phyloP scores from a whole-genome alignment of 352 stramenopile genomes.

The Pythium brachiatum region DNA sequence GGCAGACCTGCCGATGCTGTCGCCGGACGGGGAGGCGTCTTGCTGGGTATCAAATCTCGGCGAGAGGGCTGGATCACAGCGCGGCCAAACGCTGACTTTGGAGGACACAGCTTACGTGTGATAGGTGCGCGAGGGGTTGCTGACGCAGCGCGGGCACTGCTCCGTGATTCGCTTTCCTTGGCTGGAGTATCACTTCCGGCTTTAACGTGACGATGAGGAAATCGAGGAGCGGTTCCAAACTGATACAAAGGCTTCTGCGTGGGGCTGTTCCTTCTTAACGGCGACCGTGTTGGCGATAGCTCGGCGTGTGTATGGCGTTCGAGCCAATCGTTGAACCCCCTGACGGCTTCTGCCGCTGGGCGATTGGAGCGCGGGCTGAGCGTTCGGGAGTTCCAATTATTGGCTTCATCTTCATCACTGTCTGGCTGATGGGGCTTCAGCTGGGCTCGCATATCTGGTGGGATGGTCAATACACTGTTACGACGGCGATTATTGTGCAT shows the following conservation, averaged over 20 bases:
- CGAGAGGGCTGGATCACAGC: not conserved
- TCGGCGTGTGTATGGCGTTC: constrained; percentile 15
- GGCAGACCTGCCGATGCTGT: not conserved
- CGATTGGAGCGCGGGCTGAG: not conserved
- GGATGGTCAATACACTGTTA: constrained; percentile 7
- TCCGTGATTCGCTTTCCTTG: constrained; percentile 1
- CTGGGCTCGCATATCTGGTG: constrained; percentile 2
- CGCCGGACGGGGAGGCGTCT: not conserved
- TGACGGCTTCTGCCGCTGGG: constrained; percentile 24
- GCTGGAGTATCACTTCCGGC: not conserved
- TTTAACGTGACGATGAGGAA: not conserved
- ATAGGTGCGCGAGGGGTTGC: not conserved
- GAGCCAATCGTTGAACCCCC: constrained; percentile 43
- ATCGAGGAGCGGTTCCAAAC: constrained; percentile 11
- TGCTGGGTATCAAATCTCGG: not conserved
- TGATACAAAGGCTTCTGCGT: not conserved
- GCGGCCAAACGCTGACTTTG: constrained; percentile 13
- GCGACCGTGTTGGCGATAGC: constrained; percentile 16
- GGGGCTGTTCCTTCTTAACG: not conserved
- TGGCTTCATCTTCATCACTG: constrained; percentile 2
- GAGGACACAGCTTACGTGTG: not conserved
- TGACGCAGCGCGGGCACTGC: not conserved
- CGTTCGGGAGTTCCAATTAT: not conserved
- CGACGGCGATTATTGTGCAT: constrained; percentile 5
- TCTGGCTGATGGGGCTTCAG: constrained; percentile 10